Base-by-base conservation (phyloP, 106 monocot species). In the Allium fistulosum region DNA sequence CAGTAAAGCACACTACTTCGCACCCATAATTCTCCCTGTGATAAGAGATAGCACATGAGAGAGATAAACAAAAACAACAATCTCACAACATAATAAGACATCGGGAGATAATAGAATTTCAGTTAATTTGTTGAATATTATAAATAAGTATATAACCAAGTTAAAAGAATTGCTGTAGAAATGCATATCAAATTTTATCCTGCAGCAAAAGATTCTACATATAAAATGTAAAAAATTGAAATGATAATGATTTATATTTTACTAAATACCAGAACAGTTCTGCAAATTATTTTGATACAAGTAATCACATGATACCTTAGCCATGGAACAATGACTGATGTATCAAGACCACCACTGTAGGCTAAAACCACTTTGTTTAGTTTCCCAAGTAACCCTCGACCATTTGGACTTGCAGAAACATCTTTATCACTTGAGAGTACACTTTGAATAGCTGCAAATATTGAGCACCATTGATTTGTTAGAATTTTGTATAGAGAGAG, bases 291-390 rank as follows among this genome's bases (percentile, higher is more conserved):
- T 37, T 37, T 37, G 37, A 28, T 65, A 65, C 52, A 52, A 67
- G 52, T 51, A 67, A 37, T 37, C 37, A 37, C 22, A 37, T 37
- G 37, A 81, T 71, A 99, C 97, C 78, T 89, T 53, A 99, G 77
- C 97, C 97, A 99, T 75, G 92, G 86, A 53, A 99, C 97, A 69
- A 99, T 99, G 5, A 99, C 97, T 61, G 97, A 99, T 53, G 97
- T 99, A 70, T 99, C 97, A 69, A 99, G 79, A 26, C 97, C 97
- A 82, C 97, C 97, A 73, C 97, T 99, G 49, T 99, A 99, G 46
- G 97, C 97, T 69, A 99, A 73, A 57, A 99, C 92, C 10, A 99
- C 97, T 85, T 90, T 99, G 45, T 90, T 92, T 70, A 92, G 61
- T 61, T 89, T 89, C 55, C 94, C 91, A 72, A 79, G 80, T 4